Base-by-base conservation (phyloP, 1,139 yeast species). In the Saccharomyces uvarum region DNA sequence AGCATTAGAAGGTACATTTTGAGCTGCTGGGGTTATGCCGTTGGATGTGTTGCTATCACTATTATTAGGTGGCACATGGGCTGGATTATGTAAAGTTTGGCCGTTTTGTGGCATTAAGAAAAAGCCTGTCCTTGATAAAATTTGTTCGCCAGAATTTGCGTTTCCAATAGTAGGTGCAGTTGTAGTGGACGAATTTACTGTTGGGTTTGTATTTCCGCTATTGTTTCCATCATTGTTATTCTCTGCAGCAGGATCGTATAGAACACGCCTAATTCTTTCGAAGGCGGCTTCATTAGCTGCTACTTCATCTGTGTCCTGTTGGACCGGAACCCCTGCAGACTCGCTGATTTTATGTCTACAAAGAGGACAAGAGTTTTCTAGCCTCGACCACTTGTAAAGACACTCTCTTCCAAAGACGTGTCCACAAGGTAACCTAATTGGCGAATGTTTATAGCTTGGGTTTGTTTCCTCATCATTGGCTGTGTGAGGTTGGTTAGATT, bases 371-470 rank as follows among this genome's bases (percentile, higher is more conserved):
- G 88, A 81, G 33, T 81, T 75, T 56, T 85, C 81, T 50, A 77
- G 74, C 57, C 77, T 76, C 53, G 89, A 78, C 97, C 97, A 89
- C 61, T 84, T 86, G 58, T 75, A 77, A 46, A 88, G 73, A 71
- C 97, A 89, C 28, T 78, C 78, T 59, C 81, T 77, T 3, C 96
- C 96, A 73, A 88, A 88, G 0, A 81, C 65, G 66, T 88, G 96
- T 8, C 82, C 82, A 70, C 98, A 91, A 0, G 96, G 95, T 79
- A 91, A 76, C 58, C 78, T 74, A 1, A 86, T 74, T 0, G 97
- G 85, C 7, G 77, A 68, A 69, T 90, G 97, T 7, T 71, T 68
- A 63, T 77, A 82, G 3, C 48, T 53, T n/a, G 67, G 65, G 1
- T 60, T 47, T n/a, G 57, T 59, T 9, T 58, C 64, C 26, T 53